Percentiles rank a stretch among this genome's conserved stretches.
Evolutionary conservation across 2,329 filamentous ascomycete genomes (phyloP).

Genomic region (Blumeria hordei): DNA sequence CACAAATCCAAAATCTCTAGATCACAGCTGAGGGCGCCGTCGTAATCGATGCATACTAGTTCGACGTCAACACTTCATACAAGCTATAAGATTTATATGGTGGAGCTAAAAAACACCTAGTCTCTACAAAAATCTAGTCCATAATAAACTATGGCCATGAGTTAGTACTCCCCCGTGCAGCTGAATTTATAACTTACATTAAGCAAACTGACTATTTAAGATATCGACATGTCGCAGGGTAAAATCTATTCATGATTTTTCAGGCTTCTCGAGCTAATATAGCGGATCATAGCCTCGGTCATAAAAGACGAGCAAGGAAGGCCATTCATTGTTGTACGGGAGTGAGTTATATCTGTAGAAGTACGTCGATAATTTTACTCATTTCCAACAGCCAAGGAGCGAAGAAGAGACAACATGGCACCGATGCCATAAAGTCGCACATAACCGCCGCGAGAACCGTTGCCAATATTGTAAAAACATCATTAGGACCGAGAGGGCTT

Average conservation of each 20-base stretch:
- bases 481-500: constrained; percentile 78
- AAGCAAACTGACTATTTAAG: constrained; percentile 18
- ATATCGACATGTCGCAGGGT: constrained; percentile 71
- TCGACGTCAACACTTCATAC: no score
- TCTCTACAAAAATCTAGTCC: no score
- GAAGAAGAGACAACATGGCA: constrained; percentile 93
- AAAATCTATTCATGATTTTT: constrained; percentile 15
- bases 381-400: constrained; percentile 51
- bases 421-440: constrained; percentile 92
- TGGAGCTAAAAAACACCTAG: no score
- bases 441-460: constrained; percentile 92
- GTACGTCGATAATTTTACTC: constrained; percentile 5
- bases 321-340: constrained; percentile 94
- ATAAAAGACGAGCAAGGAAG: constrained; percentile 95
- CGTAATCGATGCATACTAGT: no score
- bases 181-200: no score
- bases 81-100: no score
- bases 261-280: constrained; percentile 7
- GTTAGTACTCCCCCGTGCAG: no score
- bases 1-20: no score
- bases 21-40: no score
- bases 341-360: constrained; percentile 32
- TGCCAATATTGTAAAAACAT: constrained; percentile 91
- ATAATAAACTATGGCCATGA: no score
- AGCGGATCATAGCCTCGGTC: constrained; percentile 29